These are phyloP conservation scores for Phragmites australis DNA, from an alignment of 176 grass and related monocot species.

Conservation along the genomic window DNA sequence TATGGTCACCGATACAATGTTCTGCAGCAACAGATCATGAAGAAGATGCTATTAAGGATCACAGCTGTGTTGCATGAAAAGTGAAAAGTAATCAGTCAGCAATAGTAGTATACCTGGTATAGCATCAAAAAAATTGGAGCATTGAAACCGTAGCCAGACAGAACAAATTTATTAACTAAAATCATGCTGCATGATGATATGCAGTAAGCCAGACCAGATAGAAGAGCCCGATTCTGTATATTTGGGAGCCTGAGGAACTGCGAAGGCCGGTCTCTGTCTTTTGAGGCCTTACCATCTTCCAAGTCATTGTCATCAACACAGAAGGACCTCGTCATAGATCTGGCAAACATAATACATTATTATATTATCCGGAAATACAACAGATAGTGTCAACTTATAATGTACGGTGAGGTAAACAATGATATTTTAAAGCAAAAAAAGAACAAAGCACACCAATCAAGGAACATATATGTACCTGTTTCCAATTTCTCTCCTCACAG, in stretches of 20 bases:
- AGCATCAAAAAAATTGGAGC: conserved; percentile 97
- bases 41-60: conserved; percentile 20
- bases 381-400: conserved; percentile 26
- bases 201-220: conserved; percentile 92
- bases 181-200: conserved; percentile 97
- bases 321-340: conserved; percentile 54
- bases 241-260: conserved; percentile 46
- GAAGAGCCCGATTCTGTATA: conserved; percentile 72
- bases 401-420: neutral
- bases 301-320: conserved; percentile 62
- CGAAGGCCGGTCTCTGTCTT: conserved; percentile 60
- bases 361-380: conserved; percentile 23
- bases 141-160: conserved; percentile 84
- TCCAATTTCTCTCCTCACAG: conserved; percentile 67
- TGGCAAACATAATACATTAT: conserved; percentile 34
- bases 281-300: conserved; percentile 76
- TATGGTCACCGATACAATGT: conserved; percentile 79
- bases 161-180: conserved; percentile 84
- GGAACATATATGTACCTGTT: conserved; percentile 61
- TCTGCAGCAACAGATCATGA: conserved; percentile 62
- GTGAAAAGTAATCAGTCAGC: conserved; percentile 17
- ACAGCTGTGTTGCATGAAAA: conserved; percentile 11
- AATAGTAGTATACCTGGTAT: conserved; percentile 65
- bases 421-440: neutral
- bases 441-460: conserved; percentile 20